Evolutionary conservation across 129 eudicot species (phyloP), one percentile per base, ranked within the genome.

Genomic region (Lactuca sativa): DNA sequence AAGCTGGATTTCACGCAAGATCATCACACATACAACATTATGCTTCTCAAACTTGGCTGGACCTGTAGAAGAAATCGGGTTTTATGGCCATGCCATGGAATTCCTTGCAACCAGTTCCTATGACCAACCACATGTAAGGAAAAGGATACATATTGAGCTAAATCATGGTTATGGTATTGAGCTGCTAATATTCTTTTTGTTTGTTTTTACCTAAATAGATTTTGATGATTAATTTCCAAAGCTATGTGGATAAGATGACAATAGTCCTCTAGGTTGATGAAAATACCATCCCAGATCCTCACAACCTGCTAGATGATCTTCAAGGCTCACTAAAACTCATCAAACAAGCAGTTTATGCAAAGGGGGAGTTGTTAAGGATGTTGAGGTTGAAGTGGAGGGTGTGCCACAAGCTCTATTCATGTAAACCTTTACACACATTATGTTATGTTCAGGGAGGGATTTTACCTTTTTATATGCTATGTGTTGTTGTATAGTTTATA

Each of bases 21-120:
- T 82, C 43, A 21, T 76, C 14, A 58, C 79, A 2, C 72, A 72
- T n/a, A 76, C 85, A 65, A 79, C 91, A 30, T 48, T 86, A 66
- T 57, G 77, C 69, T 85, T 85, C 91, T 82, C 87, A 72, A 86
- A 83, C 55, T 15, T 86, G 56, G 88, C 78, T 32, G 88, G 92
- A 48, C 86, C 92, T 3, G 56, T 70, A 0, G 86, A 86, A 78
- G 92, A 86, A 48, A 86, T 74, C 41, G 72, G 86, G 9, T 73
- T 86, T 14, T 81, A 72, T 72, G 92, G 88, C 12, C 86, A 83
- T 47, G 77, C 72, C 52, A 57, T 86, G 60, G 76, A 81, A 68
- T 83, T 15, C 68, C 76, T 83, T 62, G 86, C 88, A 56, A 78
- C 88, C 5, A 40, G 80, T 55, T 75, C 78, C 21, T 83, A 83